Conservation (phyloP, 192 early-diverging fungal genomes). For the Geranomyces michiganensis region DNA sequence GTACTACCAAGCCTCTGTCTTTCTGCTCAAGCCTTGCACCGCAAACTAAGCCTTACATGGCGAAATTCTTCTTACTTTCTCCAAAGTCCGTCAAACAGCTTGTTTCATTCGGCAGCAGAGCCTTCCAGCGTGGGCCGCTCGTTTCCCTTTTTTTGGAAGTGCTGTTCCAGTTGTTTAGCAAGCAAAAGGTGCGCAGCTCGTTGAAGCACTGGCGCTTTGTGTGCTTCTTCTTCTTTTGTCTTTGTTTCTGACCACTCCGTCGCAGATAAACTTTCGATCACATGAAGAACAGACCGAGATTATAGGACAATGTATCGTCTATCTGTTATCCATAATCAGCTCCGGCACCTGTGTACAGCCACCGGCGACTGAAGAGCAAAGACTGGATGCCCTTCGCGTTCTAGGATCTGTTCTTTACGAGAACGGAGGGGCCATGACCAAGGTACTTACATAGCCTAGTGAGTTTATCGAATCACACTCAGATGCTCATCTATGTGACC, state of each 20-base stretch:
- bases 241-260: neutral
- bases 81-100: neutral
- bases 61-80: neutral
- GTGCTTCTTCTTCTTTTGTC: neutral
- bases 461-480: too few relatives aligned
- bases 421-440: conserved; percentile 21
- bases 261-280: conserved; percentile 1
- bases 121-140: neutral
- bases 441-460: conserved; percentile 1
- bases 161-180: conserved; percentile 30
- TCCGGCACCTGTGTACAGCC: neutral
- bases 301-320: conserved; percentile 17
- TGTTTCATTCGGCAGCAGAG: conserved; percentile 3
- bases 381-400: conserved; percentile 1
- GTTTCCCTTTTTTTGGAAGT: conserved; percentile 8
- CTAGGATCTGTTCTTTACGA: conserved; percentile 32
- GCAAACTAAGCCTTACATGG: neutral
- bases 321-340: neutral
- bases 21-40: too few relatives aligned
- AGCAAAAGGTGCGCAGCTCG: conserved; percentile 25
- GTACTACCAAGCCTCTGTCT: too few relatives aligned
- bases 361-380: neutral
- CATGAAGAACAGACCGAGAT: conserved; percentile 13
- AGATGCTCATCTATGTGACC: too few relatives aligned
- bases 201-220: neutral